phyloP scores from a whole-genome alignment of 139 green algal species.

The Chlorella sp. region DNA sequence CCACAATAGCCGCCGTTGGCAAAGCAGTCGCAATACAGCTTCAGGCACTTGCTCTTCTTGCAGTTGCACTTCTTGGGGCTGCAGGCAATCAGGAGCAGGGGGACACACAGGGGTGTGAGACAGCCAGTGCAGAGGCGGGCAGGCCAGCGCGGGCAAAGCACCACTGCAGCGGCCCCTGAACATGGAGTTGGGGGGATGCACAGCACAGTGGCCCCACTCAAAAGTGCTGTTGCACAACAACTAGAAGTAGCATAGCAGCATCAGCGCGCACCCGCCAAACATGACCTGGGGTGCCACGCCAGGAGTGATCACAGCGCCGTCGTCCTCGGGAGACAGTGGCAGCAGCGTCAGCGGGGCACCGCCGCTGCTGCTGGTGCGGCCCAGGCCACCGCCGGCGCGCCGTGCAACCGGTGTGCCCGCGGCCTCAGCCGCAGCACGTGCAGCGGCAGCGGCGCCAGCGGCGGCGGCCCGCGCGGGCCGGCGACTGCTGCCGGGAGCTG shows the following conservation, averaged over 20 bases:
- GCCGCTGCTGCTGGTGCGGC: not conserved
- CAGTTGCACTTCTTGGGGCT: conserved; percentile 80
- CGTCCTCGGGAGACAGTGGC: not conserved
- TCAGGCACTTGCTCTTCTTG: conserved; percentile 91
- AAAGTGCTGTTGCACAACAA: no score
- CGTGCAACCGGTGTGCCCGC: conserved; percentile 3
- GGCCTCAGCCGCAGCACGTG: conserved; percentile 20
- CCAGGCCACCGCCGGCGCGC: not conserved
- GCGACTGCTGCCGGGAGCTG: not conserved
- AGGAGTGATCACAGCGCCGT: not conserved
- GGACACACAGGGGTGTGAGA: not conserved
- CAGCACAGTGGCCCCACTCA: not conserved
- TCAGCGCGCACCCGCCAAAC: not conserved
- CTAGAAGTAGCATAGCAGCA: not conserved
- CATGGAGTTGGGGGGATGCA: no score
- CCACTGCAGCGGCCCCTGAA: no score
- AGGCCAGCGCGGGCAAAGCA: no score
- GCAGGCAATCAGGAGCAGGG: not conserved
- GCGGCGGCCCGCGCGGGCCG: conserved; percentile 29
- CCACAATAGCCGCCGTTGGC: conserved; percentile 70
- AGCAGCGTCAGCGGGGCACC: not conserved
- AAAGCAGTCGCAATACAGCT: conserved; percentile 96
- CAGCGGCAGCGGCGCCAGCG: conserved; percentile 22
- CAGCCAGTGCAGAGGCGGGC: no score
- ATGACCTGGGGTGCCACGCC: no score